phyloP scores from a whole-genome alignment of 2,329 filamentous ascomycete species.

The Xylariaceae sp. region DNA sequence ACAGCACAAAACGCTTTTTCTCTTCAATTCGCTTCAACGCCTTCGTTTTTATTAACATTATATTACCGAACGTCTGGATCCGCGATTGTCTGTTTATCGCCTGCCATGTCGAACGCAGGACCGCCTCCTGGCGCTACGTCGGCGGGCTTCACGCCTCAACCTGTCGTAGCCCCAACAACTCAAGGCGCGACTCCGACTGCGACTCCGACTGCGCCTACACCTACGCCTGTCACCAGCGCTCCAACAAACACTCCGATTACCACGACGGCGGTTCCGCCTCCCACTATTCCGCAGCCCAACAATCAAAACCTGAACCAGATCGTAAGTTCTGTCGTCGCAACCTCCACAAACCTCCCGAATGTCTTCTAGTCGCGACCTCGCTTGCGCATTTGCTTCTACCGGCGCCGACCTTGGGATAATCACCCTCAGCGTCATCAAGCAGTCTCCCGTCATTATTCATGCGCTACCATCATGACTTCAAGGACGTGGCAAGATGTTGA shows the following conservation, averaged over 20 bases:
- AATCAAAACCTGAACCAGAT: constrained; percentile 95
- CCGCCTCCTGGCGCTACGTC: constrained; percentile 23
- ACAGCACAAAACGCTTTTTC: not conserved
- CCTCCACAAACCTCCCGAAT: not conserved
- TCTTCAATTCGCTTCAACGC: not conserved
- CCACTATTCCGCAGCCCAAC: constrained; percentile 40
- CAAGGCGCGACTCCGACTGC: constrained; percentile 22
- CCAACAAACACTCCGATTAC: constrained; percentile 12
- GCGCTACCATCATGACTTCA: not conserved
- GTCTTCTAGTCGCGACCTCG: not conserved
- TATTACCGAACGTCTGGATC: not conserved
- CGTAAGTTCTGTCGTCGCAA: constrained; percentile 51
- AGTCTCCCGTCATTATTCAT: not conserved
- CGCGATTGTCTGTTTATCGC: not conserved
- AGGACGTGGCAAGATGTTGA: not conserved
- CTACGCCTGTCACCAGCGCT: not conserved
- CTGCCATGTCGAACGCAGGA: constrained; percentile 23
- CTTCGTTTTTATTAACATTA: not conserved
- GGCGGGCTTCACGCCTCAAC: constrained; percentile 24
- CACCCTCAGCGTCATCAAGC: not conserved
- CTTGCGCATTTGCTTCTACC: constrained; percentile 18
- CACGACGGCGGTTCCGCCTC: constrained; percentile 24
- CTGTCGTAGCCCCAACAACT: constrained; percentile 11
- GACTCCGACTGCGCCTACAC: not conserved
- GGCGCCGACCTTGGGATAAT: not conserved